Evolutionary conservation across 176 grass and related monocot genomes (phyloP).

Genomic region (Avena eriantha): DNA sequence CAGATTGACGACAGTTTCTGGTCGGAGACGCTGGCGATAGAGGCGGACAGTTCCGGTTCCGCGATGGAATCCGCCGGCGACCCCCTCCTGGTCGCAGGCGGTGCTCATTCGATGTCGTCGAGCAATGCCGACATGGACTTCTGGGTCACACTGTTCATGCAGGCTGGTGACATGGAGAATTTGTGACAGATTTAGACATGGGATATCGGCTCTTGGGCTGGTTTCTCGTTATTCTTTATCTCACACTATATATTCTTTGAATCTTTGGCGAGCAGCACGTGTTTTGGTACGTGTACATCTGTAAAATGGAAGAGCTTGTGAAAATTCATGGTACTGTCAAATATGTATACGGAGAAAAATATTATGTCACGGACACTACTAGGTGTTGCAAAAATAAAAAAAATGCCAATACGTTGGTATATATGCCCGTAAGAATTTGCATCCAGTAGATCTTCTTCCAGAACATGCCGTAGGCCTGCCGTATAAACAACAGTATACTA

Average conservation of each 20-base stretch:
- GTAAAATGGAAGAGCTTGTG: conserved; percentile 8
- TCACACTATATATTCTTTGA: conserved; percentile 43
- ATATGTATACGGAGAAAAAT: neutral
- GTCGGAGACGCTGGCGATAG: conserved; percentile 63
- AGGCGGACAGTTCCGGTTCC: conserved; percentile 27
- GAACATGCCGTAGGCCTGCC: neutral
- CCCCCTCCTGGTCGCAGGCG: neutral
- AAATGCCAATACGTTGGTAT: too few species aligned
- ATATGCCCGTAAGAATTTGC: neutral
- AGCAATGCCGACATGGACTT: conserved; percentile 70
- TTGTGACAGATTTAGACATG: conserved; percentile 52
- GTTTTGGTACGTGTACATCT: conserved; percentile 5
- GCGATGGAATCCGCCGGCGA: conserved; percentile 9
- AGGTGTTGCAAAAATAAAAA: neutral
- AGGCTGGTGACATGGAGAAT: conserved; percentile 64
- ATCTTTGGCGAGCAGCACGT: conserved; percentile 26
- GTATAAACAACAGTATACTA: too few species aligned
- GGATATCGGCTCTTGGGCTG: neutral
- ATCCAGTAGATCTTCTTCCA: neutral
- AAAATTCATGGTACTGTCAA: neutral
- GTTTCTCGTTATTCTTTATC: conserved; percentile 27
- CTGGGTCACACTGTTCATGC: conserved; percentile 71
- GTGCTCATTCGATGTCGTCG: conserved; percentile 5
- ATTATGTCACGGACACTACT: neutral
- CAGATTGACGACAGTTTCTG: conserved; percentile 81